These are phyloP conservation scores for Volvox carteri DNA, from an alignment of 163 green algal genomes.

Conservation along the genomic window DNA sequence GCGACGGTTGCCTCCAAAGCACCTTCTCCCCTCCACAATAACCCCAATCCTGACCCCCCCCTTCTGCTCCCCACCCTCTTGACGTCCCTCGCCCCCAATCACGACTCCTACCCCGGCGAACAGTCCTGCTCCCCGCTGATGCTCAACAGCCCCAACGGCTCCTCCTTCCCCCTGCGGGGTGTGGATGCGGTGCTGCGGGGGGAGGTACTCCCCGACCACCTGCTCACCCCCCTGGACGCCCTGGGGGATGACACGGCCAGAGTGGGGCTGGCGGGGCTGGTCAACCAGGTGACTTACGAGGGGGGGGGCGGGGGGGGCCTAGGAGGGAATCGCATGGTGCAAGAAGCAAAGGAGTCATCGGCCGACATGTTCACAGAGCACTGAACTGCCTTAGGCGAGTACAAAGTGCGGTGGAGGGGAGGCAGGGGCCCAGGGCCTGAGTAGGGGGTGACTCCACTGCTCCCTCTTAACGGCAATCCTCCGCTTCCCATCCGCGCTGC, in stretches of 20 bases:
- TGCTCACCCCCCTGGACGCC: constrained; percentile 76
- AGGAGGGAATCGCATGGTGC: not conserved
- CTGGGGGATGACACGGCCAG: constrained; percentile 58
- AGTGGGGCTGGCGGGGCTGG: constrained; percentile 77
- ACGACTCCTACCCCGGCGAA: too few species aligned
- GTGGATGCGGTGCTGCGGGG: constrained; percentile 71
- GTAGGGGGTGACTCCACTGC: too few species aligned
- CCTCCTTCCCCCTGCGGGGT: constrained; percentile 78
- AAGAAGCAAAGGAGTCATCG: not conserved
- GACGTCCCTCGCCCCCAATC: not conserved
- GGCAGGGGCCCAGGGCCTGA: too few species aligned
- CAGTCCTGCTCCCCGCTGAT: constrained; percentile 80
- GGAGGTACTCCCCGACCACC: constrained; percentile 50
- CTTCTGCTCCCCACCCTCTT: not conserved
- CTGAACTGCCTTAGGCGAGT: too few species aligned
- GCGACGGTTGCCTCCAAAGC: too few species aligned
- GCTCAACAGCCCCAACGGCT: constrained; percentile 68
- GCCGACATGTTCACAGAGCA: too few species aligned
- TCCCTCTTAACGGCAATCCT: too few species aligned
- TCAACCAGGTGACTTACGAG: constrained; percentile 80
- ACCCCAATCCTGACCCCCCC: constrained; percentile 4
- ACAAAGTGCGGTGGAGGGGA: too few species aligned
- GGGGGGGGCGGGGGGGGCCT: not conserved
- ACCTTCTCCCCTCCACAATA: not conserved
- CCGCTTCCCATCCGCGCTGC: not conserved